phyloP scores from a whole-genome alignment of 2,329 filamentous ascomycete species.

The Huntiella savannae region DNA sequence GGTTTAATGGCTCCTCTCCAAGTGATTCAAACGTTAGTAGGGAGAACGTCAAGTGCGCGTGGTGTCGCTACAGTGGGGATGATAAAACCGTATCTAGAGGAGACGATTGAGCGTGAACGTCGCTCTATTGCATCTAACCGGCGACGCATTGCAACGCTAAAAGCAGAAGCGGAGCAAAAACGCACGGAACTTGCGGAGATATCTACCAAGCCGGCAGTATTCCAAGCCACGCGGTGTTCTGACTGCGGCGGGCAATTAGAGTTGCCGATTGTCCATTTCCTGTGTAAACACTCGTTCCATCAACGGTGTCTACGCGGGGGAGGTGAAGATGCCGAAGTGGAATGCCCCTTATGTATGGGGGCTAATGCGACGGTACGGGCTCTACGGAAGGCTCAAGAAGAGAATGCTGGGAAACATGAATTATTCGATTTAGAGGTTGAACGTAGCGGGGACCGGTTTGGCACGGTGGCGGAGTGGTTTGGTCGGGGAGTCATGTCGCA shows the following conservation, averaged over 20 bases:
- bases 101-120: slow-evolving; percentile 75
- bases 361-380: slow-evolving; percentile 78
- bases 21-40: slow-evolving; percentile 79
- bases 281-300: slow-evolving; percentile 95
- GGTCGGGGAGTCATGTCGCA: slow-evolving; percentile 68
- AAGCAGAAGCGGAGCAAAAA: slow-evolving; percentile 63
- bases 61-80: slow-evolving; percentile 91
- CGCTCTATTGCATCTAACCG: slow-evolving; percentile 68
- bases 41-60: slow-evolving; percentile 22
- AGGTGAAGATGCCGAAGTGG: slow-evolving; percentile 36
- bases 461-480: slow-evolving; percentile 88
- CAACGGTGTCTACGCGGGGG: slow-evolving; percentile 54
- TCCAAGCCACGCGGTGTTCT: slow-evolving; percentile 76
- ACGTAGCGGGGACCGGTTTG: slow-evolving; percentile 64
- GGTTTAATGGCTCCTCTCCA: slow-evolving; percentile 89
- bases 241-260: slow-evolving; percentile 64
- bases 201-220: slow-evolving; percentile 61
- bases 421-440: slow-evolving; percentile 68
- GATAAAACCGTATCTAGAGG: slow-evolving; percentile 78
- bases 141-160: slow-evolving; percentile 65
- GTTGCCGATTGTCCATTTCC: slow-evolving; percentile 79
- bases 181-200: slow-evolving; percentile 62
- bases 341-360: slow-evolving; percentile 71
- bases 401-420: slow-evolving; percentile 73
- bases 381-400: slow-evolving; percentile 68